These are phyloP conservation scores for Torulaspora maleeae DNA, from an alignment of 805 yeast genomes.

Conservation along the genomic window DNA sequence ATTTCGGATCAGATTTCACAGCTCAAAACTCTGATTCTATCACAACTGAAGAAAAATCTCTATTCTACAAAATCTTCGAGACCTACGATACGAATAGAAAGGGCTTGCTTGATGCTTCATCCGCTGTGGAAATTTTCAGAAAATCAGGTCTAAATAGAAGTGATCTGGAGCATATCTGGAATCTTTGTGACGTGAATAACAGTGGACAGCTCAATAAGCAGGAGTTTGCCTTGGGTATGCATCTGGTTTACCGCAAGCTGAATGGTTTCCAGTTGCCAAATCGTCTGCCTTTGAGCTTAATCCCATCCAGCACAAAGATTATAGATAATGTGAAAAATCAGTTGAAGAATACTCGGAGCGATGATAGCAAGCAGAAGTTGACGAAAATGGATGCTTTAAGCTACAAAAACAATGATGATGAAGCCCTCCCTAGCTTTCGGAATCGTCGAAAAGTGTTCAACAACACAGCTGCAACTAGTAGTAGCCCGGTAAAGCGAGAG, in stretches of 20 bases:
- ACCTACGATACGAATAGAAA: slow-evolving; percentile 72
- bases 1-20: slow-evolving; percentile 33
- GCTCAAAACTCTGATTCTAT: slow-evolving; percentile 56
- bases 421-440: slow-evolving; percentile 62
- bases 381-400: slow-evolving; percentile 38
- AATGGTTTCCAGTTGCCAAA: slow-evolving; percentile 85
- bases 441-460: slow-evolving; percentile 45
- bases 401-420: slow-evolving; percentile 77
- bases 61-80: slow-evolving; percentile 80
- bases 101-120: slow-evolving; percentile 73
- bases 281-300: slow-evolving; percentile 77
- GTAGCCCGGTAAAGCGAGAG: neutral
- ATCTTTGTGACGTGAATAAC: slow-evolving; percentile 74
- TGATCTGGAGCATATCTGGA: slow-evolving; percentile 90
- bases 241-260: slow-evolving; percentile 82
- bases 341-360: slow-evolving; percentile 22
- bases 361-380: slow-evolving; percentile 17
- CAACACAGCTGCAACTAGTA: neutral
- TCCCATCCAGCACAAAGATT: slow-evolving; percentile 79
- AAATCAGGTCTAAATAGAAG: slow-evolving; percentile 84
- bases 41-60: slow-evolving; percentile 78
- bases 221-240: slow-evolving; percentile 96
- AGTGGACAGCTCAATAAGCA: slow-evolving; percentile 81
- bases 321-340: slow-evolving; percentile 67
- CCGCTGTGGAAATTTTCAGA: slow-evolving; percentile 81